Conservation (phyloP, 495 filamentous ascomycete species). For the Xylaria bambusicola region DNA sequence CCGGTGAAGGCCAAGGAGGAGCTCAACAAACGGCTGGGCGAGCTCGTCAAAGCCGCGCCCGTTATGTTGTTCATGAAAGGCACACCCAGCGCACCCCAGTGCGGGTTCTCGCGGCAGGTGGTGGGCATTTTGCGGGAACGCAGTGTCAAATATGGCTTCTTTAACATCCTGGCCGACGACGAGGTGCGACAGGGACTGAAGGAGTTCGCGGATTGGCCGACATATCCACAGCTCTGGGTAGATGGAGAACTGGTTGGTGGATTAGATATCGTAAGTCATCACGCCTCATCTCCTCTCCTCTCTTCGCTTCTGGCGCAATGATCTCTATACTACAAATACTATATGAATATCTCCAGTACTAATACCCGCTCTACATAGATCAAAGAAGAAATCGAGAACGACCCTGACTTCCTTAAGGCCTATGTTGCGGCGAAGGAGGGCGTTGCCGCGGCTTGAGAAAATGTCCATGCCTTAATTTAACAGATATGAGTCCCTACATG, state of each 20-base stretch:
- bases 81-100: slow-evolving; percentile 87
- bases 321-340: background rate
- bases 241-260: slow-evolving; percentile 84
- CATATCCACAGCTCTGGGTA: slow-evolving; percentile 89
- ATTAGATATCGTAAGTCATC: slow-evolving; percentile 86
- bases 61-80: slow-evolving; percentile 98
- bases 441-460: slow-evolving; percentile 28
- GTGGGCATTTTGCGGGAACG: slow-evolving; percentile 83
- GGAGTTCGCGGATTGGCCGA: slow-evolving; percentile 94
- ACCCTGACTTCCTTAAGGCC: slow-evolving; percentile 74
- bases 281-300: background rate
- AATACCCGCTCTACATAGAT: slow-evolving; percentile 37
- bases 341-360: slow-evolving; percentile 22
- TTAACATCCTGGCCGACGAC: slow-evolving; percentile 97
- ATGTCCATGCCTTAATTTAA: background rate
- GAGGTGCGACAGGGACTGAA: slow-evolving; percentile 96
- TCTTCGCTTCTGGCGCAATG: background rate
- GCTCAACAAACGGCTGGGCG: slow-evolving; percentile 69
- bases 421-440: slow-evolving; percentile 57
- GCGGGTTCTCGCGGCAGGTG: slow-evolving; percentile 89
- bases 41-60: slow-evolving; percentile 88
- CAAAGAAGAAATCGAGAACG: slow-evolving; percentile 62
- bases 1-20: slow-evolving; percentile 71
- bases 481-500: background rate
- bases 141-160: slow-evolving; percentile 94